Evolutionary conservation across 208 protist species (phyloP).

Genomic region (Trypanosoma avium): DNA sequence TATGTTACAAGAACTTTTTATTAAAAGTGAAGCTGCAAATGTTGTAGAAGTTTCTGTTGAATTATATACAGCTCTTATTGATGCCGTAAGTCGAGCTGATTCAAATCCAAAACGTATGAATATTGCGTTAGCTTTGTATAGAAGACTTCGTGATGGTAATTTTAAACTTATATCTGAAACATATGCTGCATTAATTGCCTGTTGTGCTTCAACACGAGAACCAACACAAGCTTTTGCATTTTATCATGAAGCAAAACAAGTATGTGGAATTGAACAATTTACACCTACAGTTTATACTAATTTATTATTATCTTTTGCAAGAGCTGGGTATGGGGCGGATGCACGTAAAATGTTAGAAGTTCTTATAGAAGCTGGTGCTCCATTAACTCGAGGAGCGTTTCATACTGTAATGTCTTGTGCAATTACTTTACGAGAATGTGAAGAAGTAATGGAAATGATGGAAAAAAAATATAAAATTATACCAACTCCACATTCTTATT

Average conservation of each 20-base stretch:
- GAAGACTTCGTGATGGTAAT: conserved; percentile 63
- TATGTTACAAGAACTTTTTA: conserved; percentile 56
- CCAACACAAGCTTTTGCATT: conserved; percentile 76
- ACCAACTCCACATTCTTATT: conserved; percentile 76
- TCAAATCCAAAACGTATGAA: conserved; percentile 60
- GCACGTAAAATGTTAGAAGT: conserved; percentile 70
- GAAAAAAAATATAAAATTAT: conserved; percentile 51
- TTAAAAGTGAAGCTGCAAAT: conserved; percentile 44
- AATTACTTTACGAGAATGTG: conserved; percentile 62
- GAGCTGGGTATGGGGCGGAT: conserved; percentile 66
- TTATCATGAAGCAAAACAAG: conserved; percentile 73
- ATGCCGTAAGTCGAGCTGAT: conserved; percentile 53
- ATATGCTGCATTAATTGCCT: conserved; percentile 80
- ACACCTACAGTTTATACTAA: conserved; percentile 72
- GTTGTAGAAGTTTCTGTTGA: conserved; percentile 68
- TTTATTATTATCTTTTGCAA: conserved; percentile 65
- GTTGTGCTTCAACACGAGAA: conserved; percentile 60
- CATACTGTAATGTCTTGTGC: conserved; percentile 69
- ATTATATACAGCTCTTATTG: conserved; percentile 78
- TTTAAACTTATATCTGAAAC: conserved; percentile 53
- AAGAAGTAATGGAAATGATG: conserved; percentile 77
- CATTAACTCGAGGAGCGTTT: conserved; percentile 65
- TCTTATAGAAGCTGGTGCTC: conserved; percentile 77
- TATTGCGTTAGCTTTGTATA: conserved; percentile 78
- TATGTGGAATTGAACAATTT: conserved; percentile 43